Percentiles rank a stretch among this genome's conserved stretches.
phyloP scores from a whole-genome alignment of 345 rosid species.

The Isatis tinctoria region DNA sequence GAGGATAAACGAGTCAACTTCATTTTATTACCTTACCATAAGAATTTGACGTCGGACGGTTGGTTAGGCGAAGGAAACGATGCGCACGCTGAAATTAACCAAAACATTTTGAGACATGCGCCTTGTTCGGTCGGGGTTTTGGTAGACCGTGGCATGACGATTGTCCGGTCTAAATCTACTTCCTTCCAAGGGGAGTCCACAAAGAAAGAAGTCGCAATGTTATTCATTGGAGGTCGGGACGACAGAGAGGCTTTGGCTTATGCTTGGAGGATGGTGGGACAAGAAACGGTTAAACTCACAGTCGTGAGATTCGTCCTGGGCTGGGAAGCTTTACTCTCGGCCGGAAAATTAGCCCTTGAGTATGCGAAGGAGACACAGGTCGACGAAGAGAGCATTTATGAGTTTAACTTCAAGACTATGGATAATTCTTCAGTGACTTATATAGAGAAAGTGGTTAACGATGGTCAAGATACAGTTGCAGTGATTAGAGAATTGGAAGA shows the following conservation, averaged over 20 bases:
- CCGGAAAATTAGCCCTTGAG: not conserved
- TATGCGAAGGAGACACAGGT: constrained; percentile 22
- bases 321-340: constrained; percentile 7
- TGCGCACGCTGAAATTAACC: constrained; percentile 38
- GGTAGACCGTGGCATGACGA: constrained; percentile 48
- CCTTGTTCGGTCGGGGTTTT: constrained; percentile 63
- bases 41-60: constrained; percentile 30
- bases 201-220: constrained; percentile 27
- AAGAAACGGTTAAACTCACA: constrained; percentile 31
- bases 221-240: constrained; percentile 56
- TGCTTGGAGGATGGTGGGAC: constrained; percentile 53
- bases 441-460: constrained; percentile 39
- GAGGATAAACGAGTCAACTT: constrained; percentile 52
- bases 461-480: constrained; percentile 38
- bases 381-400: constrained; percentile 42
- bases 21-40: constrained; percentile 57
- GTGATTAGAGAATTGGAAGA: constrained; percentile 35
- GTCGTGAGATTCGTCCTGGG: constrained; percentile 45
- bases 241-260: constrained; percentile 70
- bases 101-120: constrained; percentile 37
- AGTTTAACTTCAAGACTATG: constrained; percentile 41
- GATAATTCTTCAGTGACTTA: constrained; percentile 27
- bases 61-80: constrained; percentile 34
- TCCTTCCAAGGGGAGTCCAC: constrained; percentile 1
- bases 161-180: not conserved